Base-by-base conservation (phyloP, 768 basidiomycete species). In the Auricularia auricula-judae region DNA sequence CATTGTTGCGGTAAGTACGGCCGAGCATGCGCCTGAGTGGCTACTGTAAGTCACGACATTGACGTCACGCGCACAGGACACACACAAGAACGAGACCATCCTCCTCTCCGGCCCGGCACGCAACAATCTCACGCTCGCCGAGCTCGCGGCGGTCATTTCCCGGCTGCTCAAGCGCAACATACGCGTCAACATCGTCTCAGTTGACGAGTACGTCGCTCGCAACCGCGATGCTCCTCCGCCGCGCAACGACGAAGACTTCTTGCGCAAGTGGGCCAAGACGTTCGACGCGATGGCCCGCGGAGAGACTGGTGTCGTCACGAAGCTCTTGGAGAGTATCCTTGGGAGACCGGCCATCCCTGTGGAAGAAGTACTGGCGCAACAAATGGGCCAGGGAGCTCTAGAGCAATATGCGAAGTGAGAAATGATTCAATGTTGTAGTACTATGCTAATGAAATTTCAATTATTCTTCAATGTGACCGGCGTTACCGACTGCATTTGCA, bases 181-280 rank as follows among this genome's bases (percentile, higher is more conserved):
- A 54, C 34, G 64, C 61, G 16, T 66, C 36, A 58, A 58, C 29
- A 64, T 71, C 62, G 69, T 70, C 36, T 51, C 69, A 0, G 68
- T 68, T 39, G 71, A 74, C 61, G 71, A 72, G 59, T 75, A 73
- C 21, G 21, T 63, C 69, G 71, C 56, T 35, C 43, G 10, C 29
- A n/a, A 21, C 18, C 62, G 21, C 23, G 64, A 10, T 23, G 51
- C 18, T 8, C 51, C 54, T 64, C 65, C 39, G 54, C 66, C 47
- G 47, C 65, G 36, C 53, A 62, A 43, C 14, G 67, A 67, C 8
- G 72, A 71, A 54, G 70, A 70, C 51, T 71, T 73, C 61, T 65
- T 72, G 33, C 66, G 69, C 42, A 65, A 67, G 58, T 74, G 74
- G 71, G 69, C 71, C 63, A 74, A 70, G 63, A 73, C 73, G 39